A percentile compares a stretch with the other conserved stretches of the same genome.
phyloP scores from a whole-genome alignment of 2,329 filamentous ascomycete genomes.

The Metarhizium anisopliae region DNA sequence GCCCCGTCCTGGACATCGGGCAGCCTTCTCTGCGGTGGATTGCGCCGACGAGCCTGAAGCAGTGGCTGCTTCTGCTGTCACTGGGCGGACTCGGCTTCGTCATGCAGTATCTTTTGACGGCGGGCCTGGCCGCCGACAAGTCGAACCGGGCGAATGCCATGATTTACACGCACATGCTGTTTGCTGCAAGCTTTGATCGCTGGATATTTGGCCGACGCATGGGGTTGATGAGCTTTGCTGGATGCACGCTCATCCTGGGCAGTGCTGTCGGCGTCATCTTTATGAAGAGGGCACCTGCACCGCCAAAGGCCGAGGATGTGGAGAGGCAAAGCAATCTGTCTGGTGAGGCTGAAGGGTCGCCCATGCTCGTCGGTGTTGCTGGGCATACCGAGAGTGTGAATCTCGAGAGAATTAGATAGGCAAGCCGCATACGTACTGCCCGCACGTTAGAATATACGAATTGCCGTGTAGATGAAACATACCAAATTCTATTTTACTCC shows the following conservation, averaged over 20 bases:
- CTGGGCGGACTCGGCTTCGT: conserved; percentile 69
- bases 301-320: conserved; percentile 21
- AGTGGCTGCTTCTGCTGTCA: conserved; percentile 61
- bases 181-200: conserved; percentile 42
- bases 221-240: conserved; percentile 38
- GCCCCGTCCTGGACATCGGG: conserved; percentile 32
- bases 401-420: conserved; percentile 4
- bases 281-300: conserved; percentile 27
- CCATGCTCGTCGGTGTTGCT: conserved; percentile 28
- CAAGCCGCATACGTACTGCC: not conserved
- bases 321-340: conserved; percentile 22
- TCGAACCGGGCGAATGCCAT: conserved; percentile 48
- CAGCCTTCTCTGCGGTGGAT: conserved; percentile 38
- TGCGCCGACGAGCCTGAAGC: conserved; percentile 28
- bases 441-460: too few relatives aligned
- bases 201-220: conserved; percentile 44
- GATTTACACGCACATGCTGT: conserved; percentile 50
- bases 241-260: conserved; percentile 43
- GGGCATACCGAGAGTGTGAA: conserved; percentile 15
- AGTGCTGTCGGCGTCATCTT: conserved; percentile 43
- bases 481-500: too few relatives aligned
- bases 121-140: conserved; percentile 64
- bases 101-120: conserved; percentile 80
- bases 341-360: conserved; percentile 26
- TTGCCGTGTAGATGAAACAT: too few relatives aligned